Conservation (phyloP, 768 basidiomycete genomes). For the Vararia minispora region DNA sequence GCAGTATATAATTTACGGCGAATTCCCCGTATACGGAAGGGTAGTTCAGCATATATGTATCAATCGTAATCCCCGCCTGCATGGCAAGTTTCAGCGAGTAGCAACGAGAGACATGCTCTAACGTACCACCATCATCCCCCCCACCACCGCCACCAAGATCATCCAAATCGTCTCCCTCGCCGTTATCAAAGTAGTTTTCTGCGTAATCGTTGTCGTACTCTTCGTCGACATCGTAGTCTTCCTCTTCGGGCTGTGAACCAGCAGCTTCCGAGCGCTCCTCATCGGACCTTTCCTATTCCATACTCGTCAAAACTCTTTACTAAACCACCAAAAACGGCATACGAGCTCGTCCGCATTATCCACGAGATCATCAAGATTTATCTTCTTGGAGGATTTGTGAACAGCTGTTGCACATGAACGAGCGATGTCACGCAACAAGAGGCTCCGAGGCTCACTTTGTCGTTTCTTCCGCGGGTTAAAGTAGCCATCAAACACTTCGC, state of each 20-base stretch:
- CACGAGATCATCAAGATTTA: conserved; percentile 12
- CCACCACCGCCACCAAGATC: conserved; percentile 64
- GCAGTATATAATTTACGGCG: background rate
- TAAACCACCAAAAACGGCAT: background rate
- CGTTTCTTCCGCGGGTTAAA: conserved; percentile 67
- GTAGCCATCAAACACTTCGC: conserved; percentile 63
- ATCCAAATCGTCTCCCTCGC: conserved; percentile 73
- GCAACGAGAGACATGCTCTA: background rate
- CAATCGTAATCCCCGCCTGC: background rate
- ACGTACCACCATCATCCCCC: conserved; percentile 42
- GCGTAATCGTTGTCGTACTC: conserved; percentile 90
- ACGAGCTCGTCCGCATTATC: conserved; percentile 10
- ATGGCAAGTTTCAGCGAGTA: background rate
- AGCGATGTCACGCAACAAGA: background rate
- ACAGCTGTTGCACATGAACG: conserved; percentile 4
- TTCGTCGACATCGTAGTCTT: conserved; percentile 82
- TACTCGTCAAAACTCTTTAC: background rate
- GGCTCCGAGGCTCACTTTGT: conserved; percentile 28
- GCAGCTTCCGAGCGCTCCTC: conserved; percentile 59
- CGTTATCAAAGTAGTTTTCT: conserved; percentile 86
- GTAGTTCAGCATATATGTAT: background rate
- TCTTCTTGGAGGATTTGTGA: conserved; percentile 5
- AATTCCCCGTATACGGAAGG: background rate
- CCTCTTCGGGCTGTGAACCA: conserved; percentile 53
- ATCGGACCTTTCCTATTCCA: conserved; percentile 51